phyloP scores from a whole-genome alignment of 306 rosid genomes.

The Luffa acutangula region DNA sequence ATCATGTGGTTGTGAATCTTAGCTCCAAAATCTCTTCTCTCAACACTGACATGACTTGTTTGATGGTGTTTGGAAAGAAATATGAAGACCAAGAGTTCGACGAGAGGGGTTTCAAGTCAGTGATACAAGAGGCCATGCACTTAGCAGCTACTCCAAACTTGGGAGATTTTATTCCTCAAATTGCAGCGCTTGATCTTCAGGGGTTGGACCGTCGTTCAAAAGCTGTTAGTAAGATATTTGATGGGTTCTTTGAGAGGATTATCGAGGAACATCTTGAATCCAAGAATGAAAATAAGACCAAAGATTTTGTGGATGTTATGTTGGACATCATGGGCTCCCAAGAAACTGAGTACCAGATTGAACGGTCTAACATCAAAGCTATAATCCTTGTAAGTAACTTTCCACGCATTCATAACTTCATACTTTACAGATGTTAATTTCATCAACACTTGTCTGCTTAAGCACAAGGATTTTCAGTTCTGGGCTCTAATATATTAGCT shows the following conservation, averaged over 20 bases:
- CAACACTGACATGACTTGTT: constrained; percentile 29
- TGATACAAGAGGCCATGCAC: constrained; percentile 29
- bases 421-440: neutral
- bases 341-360: constrained; percentile 40
- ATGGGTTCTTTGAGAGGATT: constrained; percentile 43
- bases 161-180: constrained; percentile 43
- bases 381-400: constrained; percentile 30
- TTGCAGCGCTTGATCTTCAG: constrained; percentile 47
- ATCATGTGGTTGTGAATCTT: neutral
- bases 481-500: neutral
- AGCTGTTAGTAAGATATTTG: constrained; percentile 27
- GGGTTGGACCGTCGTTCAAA: constrained; percentile 40
- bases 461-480: neutral
- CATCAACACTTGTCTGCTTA: no score
- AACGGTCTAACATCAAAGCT: constrained; percentile 51
- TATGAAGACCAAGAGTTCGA: constrained; percentile 33
- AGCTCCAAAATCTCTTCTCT: neutral
- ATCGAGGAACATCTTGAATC: constrained; percentile 46
- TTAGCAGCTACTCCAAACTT: constrained; percentile 28
- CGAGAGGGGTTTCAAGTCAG: constrained; percentile 41
- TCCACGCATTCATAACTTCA: neutral
- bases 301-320: constrained; percentile 63
- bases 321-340: constrained; percentile 30
- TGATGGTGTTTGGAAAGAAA: constrained; percentile 53
- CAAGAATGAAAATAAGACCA: constrained; percentile 16